A percentile compares a stretch with the other conserved stretches of the same genome.
Evolutionary conservation across 768 basidiomycete genomes (phyloP).

Genomic region (Kwoniella pini): DNA sequence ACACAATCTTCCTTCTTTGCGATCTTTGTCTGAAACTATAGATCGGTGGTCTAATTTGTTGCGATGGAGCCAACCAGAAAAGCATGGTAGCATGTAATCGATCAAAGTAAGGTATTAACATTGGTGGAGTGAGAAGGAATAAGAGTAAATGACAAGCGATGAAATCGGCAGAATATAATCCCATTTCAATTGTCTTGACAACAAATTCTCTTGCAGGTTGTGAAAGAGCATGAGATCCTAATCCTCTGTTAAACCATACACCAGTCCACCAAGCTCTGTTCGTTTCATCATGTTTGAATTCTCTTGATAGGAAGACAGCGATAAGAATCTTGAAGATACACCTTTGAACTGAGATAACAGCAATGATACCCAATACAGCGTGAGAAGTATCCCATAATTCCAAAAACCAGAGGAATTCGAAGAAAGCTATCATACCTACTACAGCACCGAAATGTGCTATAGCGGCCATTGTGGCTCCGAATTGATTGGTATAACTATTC

Average conservation of each 20-base stretch:
- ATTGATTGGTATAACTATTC: slow-evolving; percentile 69
- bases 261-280: slow-evolving; percentile 98
- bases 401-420: slow-evolving; percentile 73
- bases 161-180: slow-evolving; percentile 92
- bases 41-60: slow-evolving; percentile 64
- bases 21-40: slow-evolving; percentile 86
- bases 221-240: slow-evolving; percentile 89
- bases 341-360: slow-evolving; percentile 83
- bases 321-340: slow-evolving; percentile 92
- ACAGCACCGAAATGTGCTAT: slow-evolving; percentile 80
- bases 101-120: slow-evolving; percentile 87
- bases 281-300: slow-evolving; percentile 99
- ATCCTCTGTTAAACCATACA: slow-evolving; percentile 88
- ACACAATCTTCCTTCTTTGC: slow-evolving; percentile 84
- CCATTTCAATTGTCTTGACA: slow-evolving; percentile 96
- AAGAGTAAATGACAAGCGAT: slow-evolving; percentile 66
- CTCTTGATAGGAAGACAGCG: slow-evolving; percentile 88
- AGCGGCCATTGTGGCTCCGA: slow-evolving; percentile 89
- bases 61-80: slow-evolving; percentile 74
- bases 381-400: slow-evolving; percentile 84
- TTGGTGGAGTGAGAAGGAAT: slow-evolving; percentile 85
- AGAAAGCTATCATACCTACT: slow-evolving; percentile 80
- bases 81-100: slow-evolving; percentile 85
- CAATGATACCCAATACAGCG: slow-evolving; percentile 88
- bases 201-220: slow-evolving; percentile 96